Evolutionary conservation across 768 basidiomycete species (phyloP), one percentile per base, ranked within the genome.

Genomic region (Strobilomyces echinocephalus): DNA sequence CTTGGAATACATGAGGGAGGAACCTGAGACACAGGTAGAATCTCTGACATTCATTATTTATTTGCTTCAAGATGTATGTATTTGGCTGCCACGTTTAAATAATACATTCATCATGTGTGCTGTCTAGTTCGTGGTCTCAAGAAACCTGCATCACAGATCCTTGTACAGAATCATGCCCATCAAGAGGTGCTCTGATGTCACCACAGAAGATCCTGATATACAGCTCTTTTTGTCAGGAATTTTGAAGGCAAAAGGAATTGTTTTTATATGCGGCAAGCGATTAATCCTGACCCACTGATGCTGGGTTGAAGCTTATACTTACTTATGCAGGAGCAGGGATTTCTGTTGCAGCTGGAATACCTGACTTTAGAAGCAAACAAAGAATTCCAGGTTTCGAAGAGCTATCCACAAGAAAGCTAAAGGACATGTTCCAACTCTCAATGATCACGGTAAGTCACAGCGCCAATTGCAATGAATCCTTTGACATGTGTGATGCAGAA

Each of bases 231-330:
- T 36, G 34, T 35, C 34, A 15, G 15, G 12, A 33, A 33, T 35
- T 12, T 35, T 36, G 35, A 16, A 14, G 4, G 35, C 35, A n/a
- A 36, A 48, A n/a, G 52, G 49, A 2, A 51, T 59, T 14, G 18
- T 59, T 20, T 34, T 59, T 11, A 54, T 59, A 54, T 59, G 52
- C 45, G 58, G 56, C 31, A 53, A 56, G 35, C 7, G 30, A 20
- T 8, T 7, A 15, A 36, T 12, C 4, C 8, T 20, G 26, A 14
- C 7, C 26, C 8, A 16, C 24, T 24, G 24, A 44, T 5, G 3
- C 7, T 8, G 6, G 30, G 21, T 24, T 10, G 7, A 15, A 28
- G 5, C n/a, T 11, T 20, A 24, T 31, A 1, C 30, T 54, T 3
- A 1, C 21, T 18, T 9, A 1, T 36, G 2, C 20, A 56, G 55